Conservation (phyloP, 805 yeast genomes). For the Teunomyces aglyptinius region DNA sequence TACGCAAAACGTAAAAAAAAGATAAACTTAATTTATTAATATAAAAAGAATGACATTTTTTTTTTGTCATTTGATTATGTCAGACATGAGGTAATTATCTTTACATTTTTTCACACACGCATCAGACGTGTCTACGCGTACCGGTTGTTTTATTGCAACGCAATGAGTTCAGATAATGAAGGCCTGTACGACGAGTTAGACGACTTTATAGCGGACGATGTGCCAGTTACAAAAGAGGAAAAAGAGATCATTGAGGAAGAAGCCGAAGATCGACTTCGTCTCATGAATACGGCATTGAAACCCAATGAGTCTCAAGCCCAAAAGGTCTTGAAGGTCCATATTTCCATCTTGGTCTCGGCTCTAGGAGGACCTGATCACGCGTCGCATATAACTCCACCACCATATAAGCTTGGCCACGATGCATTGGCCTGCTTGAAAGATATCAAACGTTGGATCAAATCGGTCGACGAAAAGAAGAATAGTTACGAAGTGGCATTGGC, state of each 20-base stretch:
- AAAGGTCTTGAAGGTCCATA: conserved; percentile 61
- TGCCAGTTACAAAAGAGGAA: background rate
- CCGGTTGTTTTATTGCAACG: background rate
- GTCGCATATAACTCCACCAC: conserved; percentile 41
- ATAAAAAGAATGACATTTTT: background rate
- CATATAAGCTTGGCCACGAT: conserved; percentile 83
- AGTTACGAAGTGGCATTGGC: conserved; percentile 85
- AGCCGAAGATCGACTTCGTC: conserved; percentile 22
- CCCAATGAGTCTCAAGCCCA: conserved; percentile 37
- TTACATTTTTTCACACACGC: background rate
- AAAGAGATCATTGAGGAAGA: conserved; percentile 8
- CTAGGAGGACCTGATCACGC: conserved; percentile 85
- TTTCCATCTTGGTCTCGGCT: conserved; percentile 80
- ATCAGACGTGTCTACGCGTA: conserved; percentile 3
- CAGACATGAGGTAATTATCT: background rate
- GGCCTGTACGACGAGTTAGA: conserved; percentile 29
- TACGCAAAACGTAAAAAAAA: too few species aligned
- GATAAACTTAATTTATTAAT: background rate
- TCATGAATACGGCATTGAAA: conserved; percentile 22
- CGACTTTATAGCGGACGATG: conserved; percentile 36
- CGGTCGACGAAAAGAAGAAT: conserved; percentile 72
- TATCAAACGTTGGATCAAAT: conserved; percentile 80
- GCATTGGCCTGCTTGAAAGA: conserved; percentile 85
- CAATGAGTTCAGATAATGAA: conserved; percentile 7
- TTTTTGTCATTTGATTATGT: background rate